phyloP scores from a whole-genome alignment of 179 eudicot genomes.

The Silene noctiflora region DNA sequence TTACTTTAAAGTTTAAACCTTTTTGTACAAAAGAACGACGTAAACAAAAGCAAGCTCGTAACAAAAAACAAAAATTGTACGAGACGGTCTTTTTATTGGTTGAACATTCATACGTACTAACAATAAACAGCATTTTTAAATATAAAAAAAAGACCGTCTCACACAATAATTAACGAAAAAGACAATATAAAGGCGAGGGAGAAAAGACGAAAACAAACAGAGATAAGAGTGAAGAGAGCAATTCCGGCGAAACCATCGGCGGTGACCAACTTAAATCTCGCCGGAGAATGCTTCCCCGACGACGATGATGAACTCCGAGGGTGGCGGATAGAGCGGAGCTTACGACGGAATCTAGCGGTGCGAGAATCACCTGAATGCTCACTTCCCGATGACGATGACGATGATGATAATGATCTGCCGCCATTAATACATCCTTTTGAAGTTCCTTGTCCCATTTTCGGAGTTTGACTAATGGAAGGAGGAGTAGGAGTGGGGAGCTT shows the following conservation, averaged over 20 bases:
- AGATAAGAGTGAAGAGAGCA: constrained; percentile 50
- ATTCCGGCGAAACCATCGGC: constrained; percentile 70
- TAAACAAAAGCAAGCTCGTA: neutral
- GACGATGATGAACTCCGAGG: constrained; percentile 8
- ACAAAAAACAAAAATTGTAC: too few relatives aligned
- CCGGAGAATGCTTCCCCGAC: constrained; percentile 3
- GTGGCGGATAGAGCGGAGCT: constrained; percentile 32
- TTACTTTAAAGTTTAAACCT: too few relatives aligned
- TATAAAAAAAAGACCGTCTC: neutral
- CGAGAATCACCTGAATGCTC: constrained; percentile 33
- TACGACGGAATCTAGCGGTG: constrained; percentile 32
- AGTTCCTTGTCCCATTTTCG: constrained; percentile 54
- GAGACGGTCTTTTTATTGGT: too few relatives aligned
- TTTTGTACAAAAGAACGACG: too few relatives aligned
- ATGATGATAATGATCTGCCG: neutral
- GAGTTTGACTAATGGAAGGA: neutral
- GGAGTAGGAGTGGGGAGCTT: neutral
- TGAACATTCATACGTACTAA: too few relatives aligned
- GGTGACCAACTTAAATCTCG: constrained; percentile 31
- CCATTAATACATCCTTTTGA: constrained; percentile 30
- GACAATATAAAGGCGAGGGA: neutral
- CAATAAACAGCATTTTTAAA: too few relatives aligned
- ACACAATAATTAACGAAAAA: neutral
- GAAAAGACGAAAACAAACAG: constrained; percentile 31
- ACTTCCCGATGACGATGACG: constrained; percentile 9